Conservation (phyloP, 2,329 filamentous ascomycete genomes). For the Fusarium sp. region DNA sequence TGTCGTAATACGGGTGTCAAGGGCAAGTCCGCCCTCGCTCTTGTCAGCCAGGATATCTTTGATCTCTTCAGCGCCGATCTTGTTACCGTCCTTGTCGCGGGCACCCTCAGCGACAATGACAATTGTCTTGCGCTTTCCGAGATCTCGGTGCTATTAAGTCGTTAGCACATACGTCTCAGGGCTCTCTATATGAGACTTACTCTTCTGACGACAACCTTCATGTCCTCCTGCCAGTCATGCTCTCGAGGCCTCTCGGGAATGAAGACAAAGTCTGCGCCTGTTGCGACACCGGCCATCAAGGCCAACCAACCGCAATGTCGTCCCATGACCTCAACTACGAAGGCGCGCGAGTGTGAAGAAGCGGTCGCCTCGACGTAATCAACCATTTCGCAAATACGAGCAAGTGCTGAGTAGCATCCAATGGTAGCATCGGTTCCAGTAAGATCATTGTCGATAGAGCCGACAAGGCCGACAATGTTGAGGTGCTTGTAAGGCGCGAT, state of each 20-base stretch:
- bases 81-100: slow-evolving; percentile 85
- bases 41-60: slow-evolving; percentile 88
- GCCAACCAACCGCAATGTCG: slow-evolving; percentile 98
- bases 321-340: slow-evolving; percentile 99
- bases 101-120: slow-evolving; percentile 98
- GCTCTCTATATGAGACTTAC: slow-evolving; percentile 59
- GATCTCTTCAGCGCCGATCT: slow-evolving; percentile 85
- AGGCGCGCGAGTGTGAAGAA: slow-evolving; percentile 93
- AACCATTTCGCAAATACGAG: slow-evolving; percentile 94
- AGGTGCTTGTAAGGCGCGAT: slow-evolving; percentile 84
- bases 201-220: slow-evolving; percentile 83
- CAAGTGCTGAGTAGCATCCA: slow-evolving; percentile 93
- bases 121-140: slow-evolving; percentile 97
- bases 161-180: slow-evolving; percentile 29
- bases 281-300: slow-evolving; percentile 94
- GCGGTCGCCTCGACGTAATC: slow-evolving; percentile 98
- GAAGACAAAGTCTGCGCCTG: slow-evolving; percentile 96
- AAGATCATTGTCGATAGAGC: slow-evolving; percentile 98
- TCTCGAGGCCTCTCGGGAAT: slow-evolving; percentile 93
- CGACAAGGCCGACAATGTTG: slow-evolving; percentile 96
- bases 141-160: slow-evolving; percentile 77
- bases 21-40: slow-evolving; percentile 74
- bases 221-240: slow-evolving; percentile 90
- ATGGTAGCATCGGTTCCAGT: slow-evolving; percentile 98
- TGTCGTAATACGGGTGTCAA: slow-evolving; percentile 95